Evolutionary conservation across 2,329 filamentous ascomycete genomes (phyloP).

Genomic region (Cercospora sojina): DNA sequence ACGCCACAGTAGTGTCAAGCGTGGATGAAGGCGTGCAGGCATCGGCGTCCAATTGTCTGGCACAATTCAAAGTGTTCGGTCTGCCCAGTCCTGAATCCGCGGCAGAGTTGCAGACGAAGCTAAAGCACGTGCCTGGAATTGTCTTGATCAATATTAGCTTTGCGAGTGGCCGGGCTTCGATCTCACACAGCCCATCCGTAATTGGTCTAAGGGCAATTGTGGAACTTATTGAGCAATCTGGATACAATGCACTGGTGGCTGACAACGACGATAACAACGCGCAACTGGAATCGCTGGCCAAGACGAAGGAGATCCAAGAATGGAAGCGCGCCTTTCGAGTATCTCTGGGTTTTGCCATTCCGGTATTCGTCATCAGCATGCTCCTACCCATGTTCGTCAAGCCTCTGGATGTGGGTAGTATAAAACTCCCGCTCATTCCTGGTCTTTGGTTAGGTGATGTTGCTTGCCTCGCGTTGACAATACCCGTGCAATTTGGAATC

Average conservation of each 20-base stretch:
- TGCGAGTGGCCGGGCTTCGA: slow-evolving; percentile 68
- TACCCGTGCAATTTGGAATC: slow-evolving; percentile 95
- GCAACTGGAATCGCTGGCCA: slow-evolving; percentile 90
- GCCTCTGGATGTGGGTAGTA: slow-evolving; percentile 70
- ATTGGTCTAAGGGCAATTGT: slow-evolving; percentile 81
- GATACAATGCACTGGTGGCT: slow-evolving; percentile 84
- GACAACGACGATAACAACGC: slow-evolving; percentile 96
- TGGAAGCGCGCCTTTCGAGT: slow-evolving; percentile 80
- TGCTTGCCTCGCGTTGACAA: slow-evolving; percentile 76
- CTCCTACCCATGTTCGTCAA: slow-evolving; percentile 82
- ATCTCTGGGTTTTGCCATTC: slow-evolving; percentile 78
- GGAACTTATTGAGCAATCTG: slow-evolving; percentile 74
- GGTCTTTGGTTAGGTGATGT: slow-evolving; percentile 89
- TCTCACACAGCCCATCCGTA: slow-evolving; percentile 69
- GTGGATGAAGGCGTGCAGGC: slow-evolving; percentile 59
- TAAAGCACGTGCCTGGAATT: slow-evolving; percentile 68
- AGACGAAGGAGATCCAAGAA: slow-evolving; percentile 93
- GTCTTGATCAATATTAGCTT: slow-evolving; percentile 71
- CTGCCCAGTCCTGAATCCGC: slow-evolving; percentile 70
- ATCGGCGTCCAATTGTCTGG: slow-evolving; percentile 55
- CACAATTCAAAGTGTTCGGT: slow-evolving; percentile 84
- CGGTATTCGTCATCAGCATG: slow-evolving; percentile 93
- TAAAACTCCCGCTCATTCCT: slow-evolving; percentile 61
- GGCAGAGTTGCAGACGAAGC: slow-evolving; percentile 65
- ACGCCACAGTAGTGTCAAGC: slow-evolving; percentile 77